Base-by-base conservation (phyloP, 148 eudicot species). In the Nepenthes mirabilis region DNA sequence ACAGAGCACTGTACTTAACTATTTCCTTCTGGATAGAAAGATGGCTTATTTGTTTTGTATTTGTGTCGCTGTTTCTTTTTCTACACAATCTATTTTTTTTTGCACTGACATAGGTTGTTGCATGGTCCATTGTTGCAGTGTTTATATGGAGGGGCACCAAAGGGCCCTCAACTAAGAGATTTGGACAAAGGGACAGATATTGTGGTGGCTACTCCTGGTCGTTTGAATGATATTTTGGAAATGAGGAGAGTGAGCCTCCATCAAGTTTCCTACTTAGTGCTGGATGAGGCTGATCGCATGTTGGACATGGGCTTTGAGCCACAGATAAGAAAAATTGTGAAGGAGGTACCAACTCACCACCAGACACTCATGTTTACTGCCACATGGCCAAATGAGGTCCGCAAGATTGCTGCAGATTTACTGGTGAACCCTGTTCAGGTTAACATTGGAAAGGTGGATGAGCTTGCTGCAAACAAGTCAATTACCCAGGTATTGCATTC, bases 261-360 rank as follows among this genome's bases (percentile, higher is more conserved):
- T 72, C 96, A 93, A 75, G 80, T 93, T 36, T 80, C 96, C 40
- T 89, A 88, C 64, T 76, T 93, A 88, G 99, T 93, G 58, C 78
- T 93, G 63, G 99, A 93, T 70, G 99, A 93, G 74, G 99, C 99
- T 23, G 99, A 93, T 64, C 90, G 99, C 57, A 93, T 93, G 99
- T 75, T 93, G 61, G 99, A 93, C 70, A 93, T 93, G 99, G 99
- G 99, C 11, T 93, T 93, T 69, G 99, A 93, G 73, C 99, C 99
- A 14, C 99, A 93, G 69, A 89, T 93, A 55, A 82, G 96, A 64
- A 89, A 93, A 59, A 89, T 93, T 63, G 91, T 93, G 80, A 88
- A 89, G 62, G 87, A 82, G 74, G 79, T 93, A n/a, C 91, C 99
- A 43, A 49, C 75, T 65, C 80, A 80, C 14, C 85, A 96, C 43